Conservation (phyloP, 352 stramenopile genomes). For the Phytophthora melonis region DNA sequence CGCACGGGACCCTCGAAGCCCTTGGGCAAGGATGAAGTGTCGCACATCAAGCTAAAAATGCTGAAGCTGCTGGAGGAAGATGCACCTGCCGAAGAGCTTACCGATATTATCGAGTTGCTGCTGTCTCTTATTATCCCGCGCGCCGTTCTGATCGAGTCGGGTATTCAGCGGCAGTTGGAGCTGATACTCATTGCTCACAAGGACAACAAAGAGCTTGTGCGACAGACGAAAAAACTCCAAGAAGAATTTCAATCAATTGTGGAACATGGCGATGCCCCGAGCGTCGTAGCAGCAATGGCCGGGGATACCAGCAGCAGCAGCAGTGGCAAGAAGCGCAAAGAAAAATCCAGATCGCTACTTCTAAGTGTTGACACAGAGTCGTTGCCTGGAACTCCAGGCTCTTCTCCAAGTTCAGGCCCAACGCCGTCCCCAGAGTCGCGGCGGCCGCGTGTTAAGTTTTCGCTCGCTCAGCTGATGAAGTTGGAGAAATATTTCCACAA, state of each 20-base stretch:
- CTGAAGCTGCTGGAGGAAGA: constrained; percentile 87
- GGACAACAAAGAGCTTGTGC: constrained; percentile 89
- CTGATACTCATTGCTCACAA: constrained; percentile 83
- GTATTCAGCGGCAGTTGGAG: constrained; percentile 77
- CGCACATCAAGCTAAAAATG: constrained; percentile 88
- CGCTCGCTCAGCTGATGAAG: constrained; percentile 76
- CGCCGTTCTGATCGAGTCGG: constrained; percentile 80
- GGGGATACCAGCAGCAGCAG: constrained; percentile 13
- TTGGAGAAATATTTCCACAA: constrained; percentile 87
- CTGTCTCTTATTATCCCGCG: constrained; percentile 81
- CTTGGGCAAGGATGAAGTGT: constrained; percentile 83
- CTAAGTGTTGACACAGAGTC: constrained; percentile 68
- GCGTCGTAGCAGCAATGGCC: constrained; percentile 37
- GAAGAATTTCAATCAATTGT: constrained; percentile 86
- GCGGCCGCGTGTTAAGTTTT: constrained; percentile 82
- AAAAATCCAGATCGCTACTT: constrained; percentile 54
- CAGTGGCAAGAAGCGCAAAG: constrained; percentile 54
- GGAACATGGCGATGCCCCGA: constrained; percentile 51
- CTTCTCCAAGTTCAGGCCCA: constrained; percentile 67
- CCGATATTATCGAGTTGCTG: constrained; percentile 84
- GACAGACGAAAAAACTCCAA: constrained; percentile 80
- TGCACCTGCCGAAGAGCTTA: constrained; percentile 77
- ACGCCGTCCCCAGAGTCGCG: constrained; percentile 72
- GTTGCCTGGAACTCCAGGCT: constrained; percentile 60
- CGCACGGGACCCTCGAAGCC: constrained; percentile 78